Percentiles rank a stretch among this genome's conserved stretches.
Evolutionary conservation across 116 monocot species (phyloP).

Genomic region (Phalaenopsis hybrid): DNA sequence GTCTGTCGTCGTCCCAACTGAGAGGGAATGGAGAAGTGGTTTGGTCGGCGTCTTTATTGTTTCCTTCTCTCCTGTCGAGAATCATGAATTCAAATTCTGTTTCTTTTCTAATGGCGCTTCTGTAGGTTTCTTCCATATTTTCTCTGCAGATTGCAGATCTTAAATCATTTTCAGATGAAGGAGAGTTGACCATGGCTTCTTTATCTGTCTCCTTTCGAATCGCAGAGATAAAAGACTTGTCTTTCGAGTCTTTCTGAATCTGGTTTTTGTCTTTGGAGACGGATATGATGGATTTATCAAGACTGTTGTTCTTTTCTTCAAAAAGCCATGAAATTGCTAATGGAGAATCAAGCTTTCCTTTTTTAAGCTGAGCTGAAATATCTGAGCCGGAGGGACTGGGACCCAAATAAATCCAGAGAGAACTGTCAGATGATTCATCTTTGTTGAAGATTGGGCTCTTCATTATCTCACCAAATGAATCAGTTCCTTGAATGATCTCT

Average conservation of each 20-base stretch:
- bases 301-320: conserved; percentile 35
- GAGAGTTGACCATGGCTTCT: too few species aligned
- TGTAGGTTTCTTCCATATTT: conserved; percentile 20
- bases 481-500: conserved; percentile 35
- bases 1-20: conserved; percentile 23
- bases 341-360: conserved; percentile 42
- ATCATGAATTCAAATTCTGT: conserved; percentile 37
- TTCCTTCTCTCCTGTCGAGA: conserved; percentile 28
- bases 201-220: conserved; percentile 39
- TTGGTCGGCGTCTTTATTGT: conserved; percentile 18
- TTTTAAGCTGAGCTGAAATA: conserved; percentile 29
- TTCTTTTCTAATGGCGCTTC: conserved; percentile 47
- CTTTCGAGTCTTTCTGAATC: conserved; percentile 24
- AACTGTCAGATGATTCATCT: conserved; percentile 46
- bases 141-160: background rate
- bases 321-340: conserved; percentile 41
- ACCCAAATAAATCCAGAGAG: conserved; percentile 80
- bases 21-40: conserved; percentile 35
- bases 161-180: background rate
- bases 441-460: conserved; percentile 58
- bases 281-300: conserved; percentile 17
- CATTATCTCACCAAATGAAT: conserved; percentile 60
- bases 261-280: conserved; percentile 49
- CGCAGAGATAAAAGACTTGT: conserved; percentile 28
- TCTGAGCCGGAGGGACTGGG: conserved; percentile 66